Evolutionary conservation across 306 rosid genomes (phyloP).

Genomic region (Myrica gale): DNA sequence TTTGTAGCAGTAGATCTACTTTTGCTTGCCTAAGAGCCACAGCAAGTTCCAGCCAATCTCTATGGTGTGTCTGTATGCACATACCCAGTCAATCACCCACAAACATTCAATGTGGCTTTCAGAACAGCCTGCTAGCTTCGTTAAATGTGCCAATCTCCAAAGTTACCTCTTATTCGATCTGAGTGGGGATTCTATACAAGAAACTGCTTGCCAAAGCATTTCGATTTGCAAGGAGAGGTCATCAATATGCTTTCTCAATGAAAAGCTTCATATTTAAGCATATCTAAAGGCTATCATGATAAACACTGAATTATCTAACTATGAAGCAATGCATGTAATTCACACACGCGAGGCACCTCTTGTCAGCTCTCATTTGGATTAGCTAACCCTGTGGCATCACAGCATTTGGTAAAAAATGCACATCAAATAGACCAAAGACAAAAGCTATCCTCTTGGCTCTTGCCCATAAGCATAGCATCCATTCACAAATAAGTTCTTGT

Average conservation of each 20-base stretch:
- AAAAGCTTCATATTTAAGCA: background rate
- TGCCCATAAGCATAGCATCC: background rate
- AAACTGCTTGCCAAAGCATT: background rate
- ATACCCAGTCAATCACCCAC: constrained; percentile 8
- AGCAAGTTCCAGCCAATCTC: background rate
- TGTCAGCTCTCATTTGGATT: background rate
- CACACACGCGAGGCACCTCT: background rate
- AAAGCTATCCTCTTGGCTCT: background rate
- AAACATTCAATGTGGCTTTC: background rate
- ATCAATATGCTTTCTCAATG: background rate
- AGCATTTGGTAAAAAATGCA: background rate
- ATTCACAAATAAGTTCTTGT: background rate
- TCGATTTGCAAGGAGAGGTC: background rate
- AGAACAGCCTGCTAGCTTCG: background rate
- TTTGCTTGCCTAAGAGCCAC: background rate
- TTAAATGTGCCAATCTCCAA: background rate
- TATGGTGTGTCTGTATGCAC: background rate
- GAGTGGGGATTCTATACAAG: background rate
- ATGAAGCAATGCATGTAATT: background rate
- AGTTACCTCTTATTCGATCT: background rate
- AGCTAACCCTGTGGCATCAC: background rate
- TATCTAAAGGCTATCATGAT: background rate
- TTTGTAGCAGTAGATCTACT: background rate
- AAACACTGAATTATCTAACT: background rate
- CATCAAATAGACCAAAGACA: background rate